These are phyloP conservation scores for Anaeramoeba ignava DNA, from an alignment of 78 protist genomes.

Conservation along the genomic window DNA sequence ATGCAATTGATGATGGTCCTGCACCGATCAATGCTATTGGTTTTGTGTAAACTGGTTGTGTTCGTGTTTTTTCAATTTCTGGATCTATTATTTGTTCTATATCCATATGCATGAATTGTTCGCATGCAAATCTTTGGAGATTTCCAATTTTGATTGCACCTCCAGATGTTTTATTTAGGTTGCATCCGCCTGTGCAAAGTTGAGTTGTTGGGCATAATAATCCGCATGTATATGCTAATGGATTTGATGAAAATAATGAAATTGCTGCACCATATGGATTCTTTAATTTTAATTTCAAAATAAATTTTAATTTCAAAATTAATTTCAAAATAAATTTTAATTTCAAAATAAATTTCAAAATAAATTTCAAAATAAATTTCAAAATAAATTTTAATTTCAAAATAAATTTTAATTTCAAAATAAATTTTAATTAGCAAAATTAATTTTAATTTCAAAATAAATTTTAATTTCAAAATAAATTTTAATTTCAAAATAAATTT, in stretches of 20 bases:
- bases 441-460: too few species aligned
- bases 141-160: slow-evolving; percentile 87
- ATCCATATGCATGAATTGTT: slow-evolving; percentile 67
- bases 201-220: slow-evolving; percentile 74
- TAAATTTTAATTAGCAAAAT: too few species aligned
- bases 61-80: slow-evolving; percentile 42
- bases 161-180: slow-evolving; percentile 69
- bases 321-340: too few species aligned
- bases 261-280: background rate
- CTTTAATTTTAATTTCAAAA: too few species aligned
- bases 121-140: slow-evolving; percentile 77
- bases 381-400: too few species aligned
- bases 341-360: too few species aligned
- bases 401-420: too few species aligned
- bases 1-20: slow-evolving; percentile 89
- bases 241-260: slow-evolving; percentile 71
- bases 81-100: slow-evolving; percentile 79
- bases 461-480: too few species aligned
- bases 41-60: background rate
- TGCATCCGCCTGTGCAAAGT: slow-evolving; percentile 83
- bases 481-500: too few species aligned
- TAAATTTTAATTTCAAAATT: too few species aligned
- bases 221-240: slow-evolving; percentile 80
- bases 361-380: too few species aligned
- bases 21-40: slow-evolving; percentile 74